These are phyloP conservation scores for Athelia psychrophila DNA, from an alignment of 1,284 basidiomycete genomes.

Conservation along the genomic window DNA sequence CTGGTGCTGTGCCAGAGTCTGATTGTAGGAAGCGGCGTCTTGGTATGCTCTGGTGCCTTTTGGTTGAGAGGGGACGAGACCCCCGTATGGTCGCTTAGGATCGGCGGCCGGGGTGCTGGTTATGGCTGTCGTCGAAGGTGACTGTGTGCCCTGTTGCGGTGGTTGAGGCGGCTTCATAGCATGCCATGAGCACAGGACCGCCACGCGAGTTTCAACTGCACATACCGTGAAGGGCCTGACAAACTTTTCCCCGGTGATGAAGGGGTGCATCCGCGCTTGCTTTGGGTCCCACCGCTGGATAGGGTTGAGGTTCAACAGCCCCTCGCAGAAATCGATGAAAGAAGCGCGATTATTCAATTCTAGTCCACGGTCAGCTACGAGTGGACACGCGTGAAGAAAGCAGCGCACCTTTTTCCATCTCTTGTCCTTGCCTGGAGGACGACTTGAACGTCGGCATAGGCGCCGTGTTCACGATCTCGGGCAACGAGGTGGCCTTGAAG, in stretches of 20 bases:
- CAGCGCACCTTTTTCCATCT: constrained; percentile 86
- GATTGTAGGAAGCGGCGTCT: constrained; percentile 93
- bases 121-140: constrained; percentile 30
- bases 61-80: constrained; percentile 78
- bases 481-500: constrained; percentile 92
- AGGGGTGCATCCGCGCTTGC: constrained; percentile 94
- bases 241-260: constrained; percentile 97
- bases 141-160: background rate
- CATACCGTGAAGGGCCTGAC: constrained; percentile 84
- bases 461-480: constrained; percentile 95
- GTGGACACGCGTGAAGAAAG: background rate
- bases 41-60: constrained; percentile 84
- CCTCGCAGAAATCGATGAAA: constrained; percentile 98
- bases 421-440: constrained; percentile 74
- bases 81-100: constrained; percentile 92
- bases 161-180: constrained; percentile 40
- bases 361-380: constrained; percentile 26
- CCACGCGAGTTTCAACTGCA: constrained; percentile 18
- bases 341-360: constrained; percentile 92
- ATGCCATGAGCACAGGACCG: constrained; percentile 1
- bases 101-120: constrained; percentile 41
- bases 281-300: constrained; percentile 97
- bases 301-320: constrained; percentile 92
- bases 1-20: constrained; percentile 93
- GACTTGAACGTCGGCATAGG: constrained; percentile 81